Evolutionary conservation across 805 yeast genomes (phyloP), one percentile per base, ranked within the genome.

Genomic region (Hanseniaspora opuntiae): DNA sequence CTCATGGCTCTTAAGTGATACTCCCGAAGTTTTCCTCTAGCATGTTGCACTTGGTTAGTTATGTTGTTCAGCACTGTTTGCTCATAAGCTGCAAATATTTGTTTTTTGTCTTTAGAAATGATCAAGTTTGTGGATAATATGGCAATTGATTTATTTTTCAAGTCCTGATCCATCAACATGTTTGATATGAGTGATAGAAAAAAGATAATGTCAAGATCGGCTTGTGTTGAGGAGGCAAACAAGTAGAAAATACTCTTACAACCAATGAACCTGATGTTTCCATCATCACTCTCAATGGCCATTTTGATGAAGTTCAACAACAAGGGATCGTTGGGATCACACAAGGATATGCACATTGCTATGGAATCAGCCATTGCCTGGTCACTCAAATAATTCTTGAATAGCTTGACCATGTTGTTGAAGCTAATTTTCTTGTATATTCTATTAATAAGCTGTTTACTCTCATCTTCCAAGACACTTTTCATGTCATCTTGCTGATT

Each of bases 1-100:
- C 95, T 96, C 24, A 89, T 71, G 50, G 94, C 84, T 61, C 78
- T 79, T 57, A 90, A 63, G 61, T 84, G 86, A 2, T 86, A 79
- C 0, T 95, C 84, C 49, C 88, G 71, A 0, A 81, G 74, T 59
- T 79, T 77, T 4, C 97, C 97, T 57, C 95, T 71, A 57, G 85
- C 93, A 39, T 74, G 74, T 45, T 79, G 74, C 24, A 86, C 75
- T 4, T 95, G 96, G 11, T 70, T 67, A 95, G 96, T 88, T 6
- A 86, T 68, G 0, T 87, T 84, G 53, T 85, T 90, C 36, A 90
- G 62, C 0, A 81, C 72, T 0, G 68, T 67, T 1, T 38, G 47
- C 60, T 88, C 94, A 63, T 90, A 89, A 0, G 90, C 20, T 9
- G 9, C 24, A 41, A 49, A 49, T 1, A n/a, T 11, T 30, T 41